Evolutionary conservation across 2,329 filamentous ascomycete genomes (phyloP).

Genomic region (Albophoma yamanashiensis): DNA sequence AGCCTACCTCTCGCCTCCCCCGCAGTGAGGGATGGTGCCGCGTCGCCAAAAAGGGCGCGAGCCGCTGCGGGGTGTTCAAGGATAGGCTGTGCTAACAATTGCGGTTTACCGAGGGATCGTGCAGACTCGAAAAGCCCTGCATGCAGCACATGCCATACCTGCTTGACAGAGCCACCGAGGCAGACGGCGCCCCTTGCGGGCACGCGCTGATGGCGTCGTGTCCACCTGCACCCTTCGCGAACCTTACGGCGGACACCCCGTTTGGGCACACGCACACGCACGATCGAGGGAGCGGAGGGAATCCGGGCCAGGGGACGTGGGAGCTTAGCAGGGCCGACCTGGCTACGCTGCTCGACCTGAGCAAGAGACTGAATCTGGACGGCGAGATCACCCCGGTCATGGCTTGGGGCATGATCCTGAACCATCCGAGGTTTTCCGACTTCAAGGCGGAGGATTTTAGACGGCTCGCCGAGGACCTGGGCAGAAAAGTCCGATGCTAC

Average conservation of each 20-base stretch:
- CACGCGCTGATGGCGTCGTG: slow-evolving; percentile 92
- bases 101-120: slow-evolving; percentile 25
- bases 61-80: slow-evolving; percentile 5
- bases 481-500: slow-evolving; percentile 80
- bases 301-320: slow-evolving; percentile 60
- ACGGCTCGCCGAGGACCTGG: slow-evolving; percentile 61
- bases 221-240: slow-evolving; percentile 55
- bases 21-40: slow-evolving; percentile 27
- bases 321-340: slow-evolving; percentile 69
- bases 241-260: slow-evolving; percentile 37
- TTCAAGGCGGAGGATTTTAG: slow-evolving; percentile 60
- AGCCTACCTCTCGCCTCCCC: slow-evolving; percentile 57
- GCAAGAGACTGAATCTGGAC: slow-evolving; percentile 69
- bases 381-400: slow-evolving; percentile 92
- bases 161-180: slow-evolving; percentile 46
- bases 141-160: slow-evolving; percentile 83
- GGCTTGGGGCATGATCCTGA: slow-evolving; percentile 78
- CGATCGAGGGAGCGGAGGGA: slow-evolving; percentile 12
- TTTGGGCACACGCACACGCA: slow-evolving; percentile 37
- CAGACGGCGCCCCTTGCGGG: slow-evolving; percentile 63
- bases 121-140: slow-evolving; percentile 83
- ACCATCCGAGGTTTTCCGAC: slow-evolving; percentile 56
- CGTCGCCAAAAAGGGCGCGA: slow-evolving; percentile 5
- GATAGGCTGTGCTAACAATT: slow-evolving; percentile 31
- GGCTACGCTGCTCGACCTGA: slow-evolving; percentile 73